Base-by-base conservation (phyloP, 768 basidiomycete genomes). In the Boletus pseudopeckii region DNA sequence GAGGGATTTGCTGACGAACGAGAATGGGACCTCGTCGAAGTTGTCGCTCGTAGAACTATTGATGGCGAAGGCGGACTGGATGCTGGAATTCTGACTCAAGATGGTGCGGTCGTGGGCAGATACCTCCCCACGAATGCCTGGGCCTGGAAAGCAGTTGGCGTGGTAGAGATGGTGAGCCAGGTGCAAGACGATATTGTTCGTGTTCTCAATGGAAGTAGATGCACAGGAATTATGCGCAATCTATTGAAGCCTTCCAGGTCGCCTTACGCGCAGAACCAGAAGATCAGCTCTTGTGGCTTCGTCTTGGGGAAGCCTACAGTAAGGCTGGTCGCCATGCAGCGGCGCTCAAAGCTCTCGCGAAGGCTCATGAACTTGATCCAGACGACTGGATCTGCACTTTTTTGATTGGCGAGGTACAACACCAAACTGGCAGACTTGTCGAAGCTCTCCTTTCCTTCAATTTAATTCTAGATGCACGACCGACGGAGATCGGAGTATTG, bases 111-210 rank as follows among this genome's bases (percentile, higher is more conserved):
- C n/a, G 66, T 73, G 5, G 66, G 70, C 3, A 75, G 81, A 60
- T 85, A 85, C 66, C 75, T 83, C 40, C 87, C 90, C 0, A 84
- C 83, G 36, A 94, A 96, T 62, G 81, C 87, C 8, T 99, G 97
- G 97, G 97, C 97, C 4, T 99, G 96, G 95, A 98, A 97, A 71
- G 95, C 94, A 20, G 72, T 92, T 34, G 97, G 93, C 1, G 83
- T 92, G 1, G 94, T 94, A 2, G 93, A 95, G 68, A 73, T 95
- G 72, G 96, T 94, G 63, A 70, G 87, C 74, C 41, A 20, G 20
- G 15, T 45, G 33, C 45, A 49, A 61, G 57, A 28, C 18, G 15
- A 7, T 17, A 26, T 39, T 13, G 20, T 50, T 41, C n/a, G 13
- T 26, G 7, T 56, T 48, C 42, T 39, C 13, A 51, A 24, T 33